Base-by-base conservation (phyloP, 2,329 filamentous ascomycete genomes). In the Tolypocladium guangdongense region DNA sequence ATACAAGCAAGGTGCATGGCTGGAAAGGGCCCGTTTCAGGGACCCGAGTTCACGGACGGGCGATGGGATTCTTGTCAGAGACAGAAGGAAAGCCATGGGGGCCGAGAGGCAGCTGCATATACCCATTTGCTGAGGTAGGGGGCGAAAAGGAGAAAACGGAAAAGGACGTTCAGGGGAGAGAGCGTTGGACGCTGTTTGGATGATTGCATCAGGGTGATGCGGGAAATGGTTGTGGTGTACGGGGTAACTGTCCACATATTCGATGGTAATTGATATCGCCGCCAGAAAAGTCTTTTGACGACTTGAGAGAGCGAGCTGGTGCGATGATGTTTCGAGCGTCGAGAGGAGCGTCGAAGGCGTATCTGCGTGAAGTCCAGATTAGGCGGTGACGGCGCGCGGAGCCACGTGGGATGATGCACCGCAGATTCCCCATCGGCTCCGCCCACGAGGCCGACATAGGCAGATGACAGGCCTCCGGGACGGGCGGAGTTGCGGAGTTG, bases 71-170 rank as follows among this genome's bases (percentile, higher is more conserved):
- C 18, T 32, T 32, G 20, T 50, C 33, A 24, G 33, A 30, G 48
- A 30, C 33, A 16, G 7, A 24, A 33, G 49, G 38, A 30, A 33
- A n/a, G 37, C 37, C 18, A 10, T 20, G 16, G 38, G 57, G 33
- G 53, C 56, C 63, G 57, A 55, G 30, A 38, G 24, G 27, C 43
- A 30, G 35, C 43, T 37, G 64, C 63, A 64, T 66, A 66, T 66
- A 66, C 64, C 64, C 64, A 63, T 62, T 65, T 66, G 56, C 57
- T 58, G 54, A 60, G 47, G 54, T 49, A 56, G 52, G 48, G 50
- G 54, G 49, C 20, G 54, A 38, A 51, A 55, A 52, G 51, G 53
- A 49, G 38, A 37, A 49, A 46, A 52, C 12, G 48, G 51, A 32
- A 36, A 18, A 39, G 52, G 48, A 39, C 27, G 36, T 14, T 20